These are phyloP conservation scores for Phytopythium delawarense DNA, from an alignment of 352 stramenopile species.

Conservation along the genomic window DNA sequence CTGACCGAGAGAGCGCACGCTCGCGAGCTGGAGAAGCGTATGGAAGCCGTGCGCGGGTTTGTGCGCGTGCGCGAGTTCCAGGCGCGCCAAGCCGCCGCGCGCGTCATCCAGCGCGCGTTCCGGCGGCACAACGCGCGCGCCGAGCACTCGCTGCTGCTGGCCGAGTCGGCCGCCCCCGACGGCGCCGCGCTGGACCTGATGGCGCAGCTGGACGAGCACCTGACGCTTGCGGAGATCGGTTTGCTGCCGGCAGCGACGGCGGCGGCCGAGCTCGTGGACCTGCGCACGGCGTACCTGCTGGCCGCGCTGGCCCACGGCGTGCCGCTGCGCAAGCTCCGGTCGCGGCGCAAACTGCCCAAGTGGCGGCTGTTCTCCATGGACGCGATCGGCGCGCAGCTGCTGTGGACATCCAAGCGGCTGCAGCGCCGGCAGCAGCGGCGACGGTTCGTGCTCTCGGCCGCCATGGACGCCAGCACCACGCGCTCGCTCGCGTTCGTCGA, in stretches of 20 bases:
- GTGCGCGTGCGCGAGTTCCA: constrained; percentile 56
- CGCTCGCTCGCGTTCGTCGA: constrained; percentile 47
- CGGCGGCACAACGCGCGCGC: constrained; percentile 33
- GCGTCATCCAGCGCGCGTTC: constrained; percentile 61
- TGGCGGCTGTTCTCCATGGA: constrained; percentile 62
- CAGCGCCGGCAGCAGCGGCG: neutral
- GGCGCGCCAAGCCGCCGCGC: constrained; percentile 36
- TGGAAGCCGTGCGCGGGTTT: constrained; percentile 43
- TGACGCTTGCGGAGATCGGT: constrained; percentile 58
- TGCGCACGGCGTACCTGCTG: constrained; percentile 55
- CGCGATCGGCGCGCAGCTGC: constrained; percentile 50
- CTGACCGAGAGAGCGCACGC: neutral
- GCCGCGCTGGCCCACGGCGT: constrained; percentile 60
- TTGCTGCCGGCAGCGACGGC: constrained; percentile 20
- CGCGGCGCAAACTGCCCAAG: constrained; percentile 40
- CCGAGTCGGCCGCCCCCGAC: constrained; percentile 48
- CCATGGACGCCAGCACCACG: constrained; percentile 6
- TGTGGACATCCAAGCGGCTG: constrained; percentile 51
- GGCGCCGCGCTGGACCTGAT: constrained; percentile 34
- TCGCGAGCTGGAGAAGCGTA: constrained; percentile 23
- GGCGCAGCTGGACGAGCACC: constrained; percentile 51
- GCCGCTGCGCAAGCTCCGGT: constrained; percentile 51
- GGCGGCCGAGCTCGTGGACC: neutral
- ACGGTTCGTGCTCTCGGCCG: neutral
- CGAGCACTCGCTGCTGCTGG: constrained; percentile 49